Evolutionary conservation across 1,139 yeast species (phyloP).

Genomic region (Yamadazyma oceani): DNA sequence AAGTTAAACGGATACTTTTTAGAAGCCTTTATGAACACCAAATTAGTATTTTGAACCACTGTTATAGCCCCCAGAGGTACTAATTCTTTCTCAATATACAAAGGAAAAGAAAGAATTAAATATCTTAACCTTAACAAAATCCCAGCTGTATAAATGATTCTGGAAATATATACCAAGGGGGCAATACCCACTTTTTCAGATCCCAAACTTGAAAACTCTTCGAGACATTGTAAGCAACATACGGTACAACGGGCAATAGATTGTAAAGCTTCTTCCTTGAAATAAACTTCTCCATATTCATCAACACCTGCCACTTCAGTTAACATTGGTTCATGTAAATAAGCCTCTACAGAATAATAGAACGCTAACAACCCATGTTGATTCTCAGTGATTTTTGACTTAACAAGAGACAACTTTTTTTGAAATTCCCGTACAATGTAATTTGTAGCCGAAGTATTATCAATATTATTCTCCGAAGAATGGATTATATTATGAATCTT

Average conservation of each 20-base stretch:
- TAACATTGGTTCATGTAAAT: slow-evolving; percentile 62
- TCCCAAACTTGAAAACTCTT: slow-evolving; percentile 45
- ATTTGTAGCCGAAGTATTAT: slow-evolving; percentile 23
- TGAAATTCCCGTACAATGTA: slow-evolving; percentile 45
- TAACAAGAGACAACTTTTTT: slow-evolving; percentile 38
- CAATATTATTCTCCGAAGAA: slow-evolving; percentile 31
- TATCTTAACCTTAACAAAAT: slow-evolving; percentile 61
- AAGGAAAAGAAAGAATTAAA: slow-evolving; percentile 54
- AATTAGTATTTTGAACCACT: slow-evolving; percentile 43
- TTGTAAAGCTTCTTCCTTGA: slow-evolving; percentile 30
- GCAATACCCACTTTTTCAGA: slow-evolving; percentile 49
- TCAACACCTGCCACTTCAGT: slow-evolving; percentile 28
- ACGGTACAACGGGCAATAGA: slow-evolving; percentile 53
- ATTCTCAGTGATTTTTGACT: slow-evolving; percentile 33
- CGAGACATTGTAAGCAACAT: slow-evolving; percentile 54
- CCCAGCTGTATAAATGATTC: slow-evolving; percentile 69
- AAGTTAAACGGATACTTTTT: slow-evolving; percentile 45
- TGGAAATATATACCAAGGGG: slow-evolving; percentile 63
- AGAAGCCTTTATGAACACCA: slow-evolving; percentile 38
- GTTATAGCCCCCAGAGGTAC: slow-evolving; percentile 51
- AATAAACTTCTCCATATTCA: slow-evolving; percentile 12
- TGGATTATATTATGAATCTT: slow-evolving; percentile 56
- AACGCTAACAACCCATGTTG: slow-evolving; percentile 49
- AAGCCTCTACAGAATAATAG: slow-evolving; percentile 69
- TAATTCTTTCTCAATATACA: slow-evolving; percentile 46